Conservation (phyloP, 345 rosid genomes). For the Physaria fendleri region DNA sequence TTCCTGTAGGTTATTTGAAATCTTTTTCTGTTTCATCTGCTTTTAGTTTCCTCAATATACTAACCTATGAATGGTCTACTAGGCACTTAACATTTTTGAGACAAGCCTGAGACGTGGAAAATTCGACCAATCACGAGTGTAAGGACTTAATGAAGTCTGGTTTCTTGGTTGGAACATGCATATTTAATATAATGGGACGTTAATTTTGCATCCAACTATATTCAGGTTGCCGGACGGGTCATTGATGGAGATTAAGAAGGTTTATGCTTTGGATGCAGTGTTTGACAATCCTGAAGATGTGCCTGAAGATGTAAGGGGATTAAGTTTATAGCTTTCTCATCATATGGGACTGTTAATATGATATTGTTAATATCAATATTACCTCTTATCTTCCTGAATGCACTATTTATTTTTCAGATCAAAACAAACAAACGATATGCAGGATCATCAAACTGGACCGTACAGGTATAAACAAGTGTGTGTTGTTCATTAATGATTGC, state of each 20-base stretch:
- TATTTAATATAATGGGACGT: background rate
- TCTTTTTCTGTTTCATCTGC: background rate
- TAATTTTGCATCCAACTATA: background rate
- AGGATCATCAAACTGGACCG: constrained; percentile 94
- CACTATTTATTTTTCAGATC: constrained; percentile 42
- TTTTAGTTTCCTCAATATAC: background rate
- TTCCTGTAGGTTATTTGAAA: constrained; percentile 58
- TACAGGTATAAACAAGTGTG: constrained; percentile 46
- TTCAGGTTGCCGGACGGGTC: constrained; percentile 91
- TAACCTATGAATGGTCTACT: constrained; percentile 22
- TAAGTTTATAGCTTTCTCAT: constrained; percentile 1
- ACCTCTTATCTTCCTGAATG: background rate
- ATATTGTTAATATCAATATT: background rate
- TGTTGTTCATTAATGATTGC: background rate
- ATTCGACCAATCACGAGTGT: constrained; percentile 88
- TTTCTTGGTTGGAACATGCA: background rate
- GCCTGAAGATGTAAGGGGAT: constrained; percentile 79
- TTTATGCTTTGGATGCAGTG: constrained; percentile 90
- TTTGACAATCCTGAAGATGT: constrained; percentile 77
- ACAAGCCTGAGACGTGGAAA: constrained; percentile 91
- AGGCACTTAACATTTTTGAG: constrained; percentile 95
- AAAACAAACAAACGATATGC: constrained; percentile 85
- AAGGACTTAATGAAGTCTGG: constrained; percentile 32
- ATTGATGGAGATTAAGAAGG: constrained; percentile 82
- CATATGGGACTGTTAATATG: background rate